A percentile compares a stretch with the other conserved stretches of the same genome.
phyloP scores from a whole-genome alignment of 331 rosid genomes.

The Acacia concinna region DNA sequence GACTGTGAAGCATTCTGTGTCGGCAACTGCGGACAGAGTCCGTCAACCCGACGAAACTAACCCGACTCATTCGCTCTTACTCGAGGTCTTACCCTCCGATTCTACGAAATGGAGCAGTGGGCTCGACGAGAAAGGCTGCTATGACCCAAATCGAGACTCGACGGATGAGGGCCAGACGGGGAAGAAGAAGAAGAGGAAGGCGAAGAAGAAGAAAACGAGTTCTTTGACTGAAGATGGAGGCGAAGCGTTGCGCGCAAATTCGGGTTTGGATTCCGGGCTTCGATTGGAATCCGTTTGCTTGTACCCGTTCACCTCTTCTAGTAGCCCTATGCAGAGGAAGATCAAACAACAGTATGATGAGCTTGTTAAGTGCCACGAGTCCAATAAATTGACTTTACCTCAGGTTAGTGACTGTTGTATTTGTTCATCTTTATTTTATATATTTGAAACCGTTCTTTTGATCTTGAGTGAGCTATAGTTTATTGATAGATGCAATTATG shows the following conservation, averaged over 20 bases:
- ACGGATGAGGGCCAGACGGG: slow-evolving; percentile 35
- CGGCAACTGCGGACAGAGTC: not conserved
- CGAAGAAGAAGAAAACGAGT: slow-evolving; percentile 58
- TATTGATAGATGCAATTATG: not conserved
- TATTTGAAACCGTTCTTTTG: not conserved
- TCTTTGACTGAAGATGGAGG: slow-evolving; percentile 34
- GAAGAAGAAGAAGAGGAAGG: slow-evolving; percentile 61
- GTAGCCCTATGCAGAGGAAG: slow-evolving; percentile 80
- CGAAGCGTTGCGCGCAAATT: slow-evolving; percentile 18
- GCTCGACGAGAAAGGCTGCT: slow-evolving; percentile 29
- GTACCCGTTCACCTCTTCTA: slow-evolving; percentile 75
- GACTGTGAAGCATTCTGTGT: slow-evolving; percentile 24
- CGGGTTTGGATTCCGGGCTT: slow-evolving; percentile 43
- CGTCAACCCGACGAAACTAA: slow-evolving; percentile 17
- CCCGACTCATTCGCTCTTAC: slow-evolving; percentile 43
- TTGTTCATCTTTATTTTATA: not conserved
- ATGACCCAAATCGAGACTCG: slow-evolving; percentile 30
- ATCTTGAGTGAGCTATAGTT: not conserved
- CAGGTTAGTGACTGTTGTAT: slow-evolving; percentile 50
- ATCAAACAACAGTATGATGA: slow-evolving; percentile 84
- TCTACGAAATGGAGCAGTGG: slow-evolving; percentile 55
- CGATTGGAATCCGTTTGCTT: slow-evolving; percentile 50
- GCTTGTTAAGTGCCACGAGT: slow-evolving; percentile 61
- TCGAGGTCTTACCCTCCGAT: slow-evolving; percentile 52
- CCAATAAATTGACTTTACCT: slow-evolving; percentile 64